A percentile compares a stretch with the other conserved stretches of the same genome.
Conservation (phyloP, 352 stramenopile genomes). For the Globisporangium recalcitrans region DNA sequence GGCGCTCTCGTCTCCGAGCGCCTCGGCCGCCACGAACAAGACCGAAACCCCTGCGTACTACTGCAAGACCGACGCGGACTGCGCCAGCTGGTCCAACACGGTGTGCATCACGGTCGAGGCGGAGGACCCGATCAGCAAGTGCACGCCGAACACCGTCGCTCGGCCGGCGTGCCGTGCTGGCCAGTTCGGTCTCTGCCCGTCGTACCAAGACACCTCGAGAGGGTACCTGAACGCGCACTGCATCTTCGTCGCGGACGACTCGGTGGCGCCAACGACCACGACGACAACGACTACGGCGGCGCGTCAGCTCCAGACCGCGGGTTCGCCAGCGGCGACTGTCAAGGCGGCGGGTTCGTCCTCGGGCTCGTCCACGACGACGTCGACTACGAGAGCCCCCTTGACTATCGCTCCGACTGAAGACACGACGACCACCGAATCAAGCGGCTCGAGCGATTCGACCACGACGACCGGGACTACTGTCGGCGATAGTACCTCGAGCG, state of each 20-base stretch:
- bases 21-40: conserved; percentile 5
- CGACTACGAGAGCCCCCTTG: conserved; percentile 6
- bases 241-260: conserved; percentile 70
- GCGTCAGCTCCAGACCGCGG: conserved; percentile 6
- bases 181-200: conserved; percentile 68
- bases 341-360: conserved; percentile 15
- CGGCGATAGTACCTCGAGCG: conserved; percentile 16
- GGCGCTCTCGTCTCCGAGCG: conserved; percentile 8
- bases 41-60: conserved; percentile 30
- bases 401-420: background rate
- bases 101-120: conserved; percentile 76
- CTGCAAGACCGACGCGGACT: conserved; percentile 70
- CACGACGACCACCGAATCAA: background rate
- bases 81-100: conserved; percentile 52
- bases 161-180: conserved; percentile 60
- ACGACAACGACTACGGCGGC: background rate
- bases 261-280: conserved; percentile 13
- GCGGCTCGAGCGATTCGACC: background rate
- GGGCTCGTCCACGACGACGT: background rate
- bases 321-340: conserved; percentile 10
- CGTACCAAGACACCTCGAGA: conserved; percentile 65
- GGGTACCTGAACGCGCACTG: conserved; percentile 84
- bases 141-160: conserved; percentile 71
- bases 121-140: conserved; percentile 72
- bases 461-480: conserved; percentile 12